Percentiles rank a stretch among this genome's conserved stretches.
phyloP scores from a whole-genome alignment of 2,329 filamentous ascomycete genomes.

The Diplodia corticola region DNA sequence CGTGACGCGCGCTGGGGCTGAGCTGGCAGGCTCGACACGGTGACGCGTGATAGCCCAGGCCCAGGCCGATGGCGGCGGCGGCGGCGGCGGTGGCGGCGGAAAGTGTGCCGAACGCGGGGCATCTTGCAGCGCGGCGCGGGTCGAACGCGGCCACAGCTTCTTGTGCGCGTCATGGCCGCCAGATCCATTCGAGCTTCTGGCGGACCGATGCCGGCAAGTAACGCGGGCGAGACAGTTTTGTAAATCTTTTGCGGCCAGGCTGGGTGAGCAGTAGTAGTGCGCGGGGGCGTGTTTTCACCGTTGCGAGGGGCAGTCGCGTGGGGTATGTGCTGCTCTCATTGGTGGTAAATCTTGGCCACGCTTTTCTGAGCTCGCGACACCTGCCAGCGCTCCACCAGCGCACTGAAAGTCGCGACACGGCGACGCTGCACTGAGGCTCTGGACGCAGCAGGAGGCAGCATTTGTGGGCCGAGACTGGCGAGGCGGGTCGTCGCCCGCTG shows the following conservation, averaged over 20 bases:
- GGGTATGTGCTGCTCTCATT: slow-evolving; percentile 5
- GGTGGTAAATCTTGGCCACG: slow-evolving; percentile 14
- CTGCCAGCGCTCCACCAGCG: slow-evolving; percentile 11
- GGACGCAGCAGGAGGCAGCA: not conserved
- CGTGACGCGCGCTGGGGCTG: no score
- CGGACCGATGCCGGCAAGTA: slow-evolving; percentile 1
- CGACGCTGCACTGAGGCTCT: not conserved
- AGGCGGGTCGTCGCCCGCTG: not conserved
- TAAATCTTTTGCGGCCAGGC: not conserved
- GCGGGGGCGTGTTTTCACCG: not conserved
- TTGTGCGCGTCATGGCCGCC: not conserved
- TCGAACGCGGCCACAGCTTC: not conserved
- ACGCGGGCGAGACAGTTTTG: not conserved
- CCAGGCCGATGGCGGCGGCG: not conserved
- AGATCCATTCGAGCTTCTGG: not conserved
- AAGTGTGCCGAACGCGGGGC: slow-evolving; percentile 21
- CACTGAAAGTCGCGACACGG: not conserved
- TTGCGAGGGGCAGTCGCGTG: not conserved
- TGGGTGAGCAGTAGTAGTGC: not conserved
- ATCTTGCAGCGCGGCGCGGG: not conserved
- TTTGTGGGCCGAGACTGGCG: not conserved
- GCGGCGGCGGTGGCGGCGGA: not conserved
- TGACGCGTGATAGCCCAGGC: no score
- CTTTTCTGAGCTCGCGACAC: slow-evolving; percentile 13
- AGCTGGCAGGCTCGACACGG: no score